A percentile compares a stretch with the other conserved stretches of the same genome.
Evolutionary conservation across 306 rosid species (phyloP).

Genomic region (Alnus rubra): DNA sequence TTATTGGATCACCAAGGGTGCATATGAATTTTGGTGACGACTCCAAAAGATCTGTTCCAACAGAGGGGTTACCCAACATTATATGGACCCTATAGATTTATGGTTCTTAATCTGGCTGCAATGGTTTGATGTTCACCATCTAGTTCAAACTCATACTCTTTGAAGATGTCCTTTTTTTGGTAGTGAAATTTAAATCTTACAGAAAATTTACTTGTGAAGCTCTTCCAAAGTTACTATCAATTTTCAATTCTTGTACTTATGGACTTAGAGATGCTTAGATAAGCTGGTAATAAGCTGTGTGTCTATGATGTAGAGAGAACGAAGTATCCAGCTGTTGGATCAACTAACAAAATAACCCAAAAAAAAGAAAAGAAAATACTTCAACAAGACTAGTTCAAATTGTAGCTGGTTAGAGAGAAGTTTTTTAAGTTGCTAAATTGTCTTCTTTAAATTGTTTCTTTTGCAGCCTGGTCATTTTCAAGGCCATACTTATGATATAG

Average conservation of each 20-base stretch:
- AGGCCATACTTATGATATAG: slow-evolving; percentile 71
- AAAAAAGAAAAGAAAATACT: neutral
- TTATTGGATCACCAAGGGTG: too few relatives aligned
- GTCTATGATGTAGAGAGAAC: neutral
- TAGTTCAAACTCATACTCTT: neutral
- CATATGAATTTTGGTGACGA: neutral
- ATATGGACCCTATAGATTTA: too few relatives aligned
- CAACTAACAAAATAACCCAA: neutral
- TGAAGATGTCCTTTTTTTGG: neutral
- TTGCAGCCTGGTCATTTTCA: slow-evolving; percentile 93
- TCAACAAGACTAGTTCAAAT: neutral
- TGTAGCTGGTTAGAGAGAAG: neutral
- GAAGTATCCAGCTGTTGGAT: neutral
- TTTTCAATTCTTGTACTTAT: neutral
- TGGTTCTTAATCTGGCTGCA: too few relatives aligned
- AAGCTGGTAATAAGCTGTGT: neutral
- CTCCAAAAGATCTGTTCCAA: neutral
- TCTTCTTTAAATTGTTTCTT: slow-evolving; percentile 13
- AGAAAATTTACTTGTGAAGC: neutral
- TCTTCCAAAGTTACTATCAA: slow-evolving; percentile 1
- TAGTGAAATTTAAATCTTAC: neutral
- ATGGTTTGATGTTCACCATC: neutral
- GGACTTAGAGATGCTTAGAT: neutral
- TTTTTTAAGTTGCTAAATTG: neutral
- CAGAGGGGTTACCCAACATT: neutral